Conservation (phyloP, 2,329 filamentous ascomycete species). For the Scortechinia acanthostroma region DNA sequence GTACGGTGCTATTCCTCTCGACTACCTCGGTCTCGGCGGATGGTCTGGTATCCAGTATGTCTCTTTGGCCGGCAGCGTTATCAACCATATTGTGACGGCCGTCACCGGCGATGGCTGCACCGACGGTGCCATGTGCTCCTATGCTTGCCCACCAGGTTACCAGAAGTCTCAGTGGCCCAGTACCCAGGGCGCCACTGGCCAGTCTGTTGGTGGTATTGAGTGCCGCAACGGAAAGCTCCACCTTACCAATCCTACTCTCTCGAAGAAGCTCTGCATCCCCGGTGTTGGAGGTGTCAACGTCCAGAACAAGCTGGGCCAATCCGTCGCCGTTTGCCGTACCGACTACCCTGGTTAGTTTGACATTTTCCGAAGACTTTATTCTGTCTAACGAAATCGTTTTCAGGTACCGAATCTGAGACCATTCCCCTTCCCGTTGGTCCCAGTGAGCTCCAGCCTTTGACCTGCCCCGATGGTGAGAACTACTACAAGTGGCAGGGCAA, state of each 20-base stretch:
- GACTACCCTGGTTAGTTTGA: slow-evolving; percentile 72
- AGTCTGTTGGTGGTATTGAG: slow-evolving; percentile 82
- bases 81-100: slow-evolving; percentile 61
- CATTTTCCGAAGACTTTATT: slow-evolving; percentile 15
- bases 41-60: slow-evolving; percentile 74
- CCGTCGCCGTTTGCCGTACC: slow-evolving; percentile 79
- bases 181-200: slow-evolving; percentile 69
- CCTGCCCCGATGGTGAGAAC: slow-evolving; percentile 63
- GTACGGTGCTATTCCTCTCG: slow-evolving; percentile 70
- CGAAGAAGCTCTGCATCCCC: slow-evolving; percentile 65
- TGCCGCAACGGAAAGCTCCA: slow-evolving; percentile 72
- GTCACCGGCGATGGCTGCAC: slow-evolving; percentile 53
- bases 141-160: slow-evolving; percentile 84
- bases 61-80: slow-evolving; percentile 36
- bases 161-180: slow-evolving; percentile 86
- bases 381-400: neutral
- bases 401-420: slow-evolving; percentile 72
- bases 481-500: slow-evolving; percentile 76
- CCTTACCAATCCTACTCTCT: slow-evolving; percentile 64
- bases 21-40: slow-evolving; percentile 64
- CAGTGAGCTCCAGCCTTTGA: slow-evolving; percentile 58
- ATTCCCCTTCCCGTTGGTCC: slow-evolving; percentile 57
- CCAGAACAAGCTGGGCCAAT: slow-evolving; percentile 62
- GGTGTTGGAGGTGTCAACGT: slow-evolving; percentile 68
- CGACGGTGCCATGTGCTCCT: slow-evolving; percentile 73